Conservation (phyloP, 768 basidiomycete genomes). For the Cubamyces sp. region DNA sequence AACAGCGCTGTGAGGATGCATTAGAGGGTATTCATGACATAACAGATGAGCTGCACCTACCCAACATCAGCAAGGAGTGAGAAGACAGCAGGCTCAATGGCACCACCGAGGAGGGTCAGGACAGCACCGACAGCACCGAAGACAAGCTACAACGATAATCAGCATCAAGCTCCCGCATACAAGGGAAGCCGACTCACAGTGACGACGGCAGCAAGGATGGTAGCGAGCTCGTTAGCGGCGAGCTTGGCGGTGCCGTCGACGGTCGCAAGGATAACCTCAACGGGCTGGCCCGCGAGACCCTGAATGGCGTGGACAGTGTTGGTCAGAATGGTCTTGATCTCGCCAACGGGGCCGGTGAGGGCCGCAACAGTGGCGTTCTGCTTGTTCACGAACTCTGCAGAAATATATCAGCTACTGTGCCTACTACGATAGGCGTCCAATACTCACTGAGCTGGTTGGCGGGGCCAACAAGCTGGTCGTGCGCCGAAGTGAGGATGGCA, state of each 20-base stretch:
- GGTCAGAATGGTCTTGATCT: slow-evolving; percentile 33
- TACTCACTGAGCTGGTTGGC: slow-evolving; percentile 36
- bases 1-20: slow-evolving; percentile 25
- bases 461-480: slow-evolving; percentile 19
- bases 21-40: background rate
- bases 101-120: slow-evolving; percentile 27
- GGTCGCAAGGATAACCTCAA: slow-evolving; percentile 33
- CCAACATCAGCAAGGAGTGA: slow-evolving; percentile 30
- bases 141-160: slow-evolving; percentile 28
- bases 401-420: background rate
- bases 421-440: background rate
- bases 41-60: slow-evolving; percentile 19
- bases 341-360: slow-evolving; percentile 29
- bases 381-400: slow-evolving; percentile 32
- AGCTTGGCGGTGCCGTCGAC: slow-evolving; percentile 29
- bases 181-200: slow-evolving; percentile 23
- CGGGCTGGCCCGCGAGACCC: slow-evolving; percentile 31
- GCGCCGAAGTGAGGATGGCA: slow-evolving; percentile 33
- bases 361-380: slow-evolving; percentile 31
- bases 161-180: too few relatives aligned
- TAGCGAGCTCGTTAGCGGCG: slow-evolving; percentile 34
- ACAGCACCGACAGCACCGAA: slow-evolving; percentile 34
- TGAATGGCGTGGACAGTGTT: slow-evolving; percentile 32
- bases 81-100: slow-evolving; percentile 25
- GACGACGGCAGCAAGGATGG: slow-evolving; percentile 31